Percentiles rank a stretch among this genome's conserved stretches.
These are phyloP conservation scores for Lactifluus echinatus DNA, from an alignment of 768 basidiomycete genomes.

Conservation along the genomic window DNA sequence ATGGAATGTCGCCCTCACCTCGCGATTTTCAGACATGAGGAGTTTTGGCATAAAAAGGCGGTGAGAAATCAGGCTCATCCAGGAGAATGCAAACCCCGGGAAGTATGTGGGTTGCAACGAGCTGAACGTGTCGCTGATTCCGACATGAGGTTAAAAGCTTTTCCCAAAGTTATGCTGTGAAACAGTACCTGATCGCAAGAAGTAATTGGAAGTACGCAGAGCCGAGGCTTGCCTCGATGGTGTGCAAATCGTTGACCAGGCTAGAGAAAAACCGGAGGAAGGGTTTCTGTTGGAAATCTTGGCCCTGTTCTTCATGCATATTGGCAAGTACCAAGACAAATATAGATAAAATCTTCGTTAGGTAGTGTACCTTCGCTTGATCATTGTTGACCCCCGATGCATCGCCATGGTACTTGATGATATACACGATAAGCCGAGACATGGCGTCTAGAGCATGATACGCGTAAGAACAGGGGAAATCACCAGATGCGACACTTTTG, in stretches of 20 bases:
- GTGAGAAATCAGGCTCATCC: slow-evolving; percentile 95
- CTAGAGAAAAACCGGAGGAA: slow-evolving; percentile 99
- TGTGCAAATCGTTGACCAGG: slow-evolving; percentile 83
- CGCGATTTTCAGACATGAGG: slow-evolving; percentile 77
- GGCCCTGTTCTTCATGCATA: slow-evolving; percentile 88
- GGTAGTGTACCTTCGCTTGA: slow-evolving; percentile 91
- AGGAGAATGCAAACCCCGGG: slow-evolving; percentile 97
- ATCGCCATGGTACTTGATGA: slow-evolving; percentile 99
- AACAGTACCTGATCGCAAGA: slow-evolving; percentile 71
- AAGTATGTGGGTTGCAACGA: slow-evolving; percentile 94
- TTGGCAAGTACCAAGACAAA: slow-evolving; percentile 93
- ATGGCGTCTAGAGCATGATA: slow-evolving; percentile 95
- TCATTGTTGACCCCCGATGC: slow-evolving; percentile 88
- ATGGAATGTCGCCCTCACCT: slow-evolving; percentile 38
- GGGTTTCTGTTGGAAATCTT: slow-evolving; percentile 90
- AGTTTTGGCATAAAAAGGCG: slow-evolving; percentile 96
- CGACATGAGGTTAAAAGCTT: not conserved
- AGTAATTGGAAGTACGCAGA: slow-evolving; percentile 85
- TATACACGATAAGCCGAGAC: slow-evolving; percentile 90
- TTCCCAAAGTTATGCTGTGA: not conserved
- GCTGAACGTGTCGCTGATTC: slow-evolving; percentile 80
- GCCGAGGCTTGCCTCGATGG: slow-evolving; percentile 78
- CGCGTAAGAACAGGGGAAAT: slow-evolving; percentile 59
- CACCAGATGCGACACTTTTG: slow-evolving; percentile 62
- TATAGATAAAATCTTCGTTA: slow-evolving; percentile 95